phyloP scores from a whole-genome alignment of 441 rosid species.

The Erodium moschatum region DNA sequence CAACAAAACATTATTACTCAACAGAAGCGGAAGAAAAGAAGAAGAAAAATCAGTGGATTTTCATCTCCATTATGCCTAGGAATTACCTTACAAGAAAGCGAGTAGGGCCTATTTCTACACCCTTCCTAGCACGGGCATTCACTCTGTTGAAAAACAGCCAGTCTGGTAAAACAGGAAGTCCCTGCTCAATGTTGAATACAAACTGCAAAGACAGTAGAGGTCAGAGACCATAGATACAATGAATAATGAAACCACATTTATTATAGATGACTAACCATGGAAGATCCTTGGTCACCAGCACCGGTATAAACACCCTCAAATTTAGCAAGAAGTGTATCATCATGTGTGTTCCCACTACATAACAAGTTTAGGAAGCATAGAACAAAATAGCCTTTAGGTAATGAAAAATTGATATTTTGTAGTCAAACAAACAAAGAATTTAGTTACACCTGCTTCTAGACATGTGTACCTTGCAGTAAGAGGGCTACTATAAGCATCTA shows the following conservation, averaged over 20 bases:
- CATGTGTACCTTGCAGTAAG: constrained; percentile 75
- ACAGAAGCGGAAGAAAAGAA: not conserved
- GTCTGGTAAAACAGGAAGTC: constrained; percentile 70
- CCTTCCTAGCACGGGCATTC: constrained; percentile 73
- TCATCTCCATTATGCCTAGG: not conserved
- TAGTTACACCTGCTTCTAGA: not conserved
- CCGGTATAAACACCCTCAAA: constrained; percentile 80
- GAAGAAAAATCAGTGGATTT: not conserved
- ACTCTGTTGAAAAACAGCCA: constrained; percentile 85
- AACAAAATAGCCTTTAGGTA: constrained; percentile 13
- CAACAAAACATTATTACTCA: constrained; percentile 8
- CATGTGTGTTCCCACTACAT: constrained; percentile 70
- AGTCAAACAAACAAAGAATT: not conserved
- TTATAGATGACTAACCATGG: constrained; percentile 55
- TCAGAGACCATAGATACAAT: constrained; percentile 13
- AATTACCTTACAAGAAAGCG: constrained; percentile 55
- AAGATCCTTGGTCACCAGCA: constrained; percentile 76
- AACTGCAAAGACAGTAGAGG: constrained; percentile 40
- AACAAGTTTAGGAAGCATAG: constrained; percentile 15
- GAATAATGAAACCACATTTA: constrained; percentile 8
- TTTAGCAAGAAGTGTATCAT: constrained; percentile 66
- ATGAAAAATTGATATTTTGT: not conserved
- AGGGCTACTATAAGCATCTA: constrained; percentile 73
- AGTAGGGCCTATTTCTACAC: constrained; percentile 67
- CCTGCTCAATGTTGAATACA: constrained; percentile 80